Evolutionary conservation across 2,329 filamentous ascomycete species (phyloP), one percentile per base, ranked within the genome.

Genomic region (Trichocomaceae sp.): DNA sequence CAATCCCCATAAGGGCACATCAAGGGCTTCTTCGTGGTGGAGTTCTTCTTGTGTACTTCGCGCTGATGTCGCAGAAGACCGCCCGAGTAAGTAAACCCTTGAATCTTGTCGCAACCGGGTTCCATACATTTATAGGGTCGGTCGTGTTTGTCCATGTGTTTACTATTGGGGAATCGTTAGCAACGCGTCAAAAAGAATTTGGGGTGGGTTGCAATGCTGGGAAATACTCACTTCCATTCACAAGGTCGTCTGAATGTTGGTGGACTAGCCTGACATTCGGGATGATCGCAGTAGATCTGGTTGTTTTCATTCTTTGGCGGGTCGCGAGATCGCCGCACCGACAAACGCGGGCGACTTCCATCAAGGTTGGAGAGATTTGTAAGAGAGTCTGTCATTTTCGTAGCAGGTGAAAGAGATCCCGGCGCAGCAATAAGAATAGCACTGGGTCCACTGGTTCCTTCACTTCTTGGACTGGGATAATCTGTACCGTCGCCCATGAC

Each of bases 121-220:
- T 86, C 84, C 20, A 77, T 79, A 71, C 92, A 97, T 64, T 90
- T 88, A 68, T 96, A 97, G 1, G 92, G 92, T 12, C 92, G 82
- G 63, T 96, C 90, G 69, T 97, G 92, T 70, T 96, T 96, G 74
- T 97, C 92, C 91, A 96, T 96, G 69, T 97, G 92, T 75, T 97
- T 96, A 68, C 90, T 95, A 61, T 49, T 20, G 39, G 12, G 39
- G 8, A 37, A 50, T 52, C 31, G 44, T 55, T 39, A 54, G 51
- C 33, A 41, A 29, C 12, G n/a, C 48, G 26, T 29, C 58, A 71
- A 61, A n/a, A 6, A 10, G 23, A 26, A 29, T 29, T 55, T n/a
- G n/a, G n/a, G n/a, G n/a, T n/a, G n/a, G n/a, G n/a, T n/a, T n/a
- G 29, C n/a, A 20, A 23, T 23, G 15, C 15, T 17, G 26, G 22